These are phyloP conservation scores for Thielaviopsis populi DNA, from an alignment of 2,329 filamentous ascomycete genomes.

Conservation along the genomic window DNA sequence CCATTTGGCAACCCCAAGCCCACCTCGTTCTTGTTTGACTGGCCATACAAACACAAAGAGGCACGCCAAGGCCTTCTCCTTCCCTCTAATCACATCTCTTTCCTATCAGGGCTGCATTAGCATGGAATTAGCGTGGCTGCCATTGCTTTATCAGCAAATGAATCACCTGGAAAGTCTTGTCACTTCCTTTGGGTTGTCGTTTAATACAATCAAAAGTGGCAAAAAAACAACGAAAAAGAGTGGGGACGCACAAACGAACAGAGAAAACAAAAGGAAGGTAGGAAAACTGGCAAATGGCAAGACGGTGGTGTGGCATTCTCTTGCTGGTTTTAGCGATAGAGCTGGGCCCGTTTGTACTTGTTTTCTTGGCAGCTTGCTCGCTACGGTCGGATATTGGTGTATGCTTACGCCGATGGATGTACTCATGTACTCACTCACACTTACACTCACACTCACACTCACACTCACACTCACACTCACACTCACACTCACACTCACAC, in stretches of 20 bases:
- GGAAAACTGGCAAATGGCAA: no score
- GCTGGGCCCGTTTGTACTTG: background rate
- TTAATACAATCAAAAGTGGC: background rate
- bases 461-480: no score
- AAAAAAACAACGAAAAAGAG: background rate
- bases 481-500: no score
- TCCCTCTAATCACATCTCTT: no score
- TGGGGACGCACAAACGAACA: background rate
- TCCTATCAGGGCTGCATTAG: no score
- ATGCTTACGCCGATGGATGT: background rate
- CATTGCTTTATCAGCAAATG: no score
- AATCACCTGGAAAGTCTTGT: background rate
- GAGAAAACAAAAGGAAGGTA: background rate
- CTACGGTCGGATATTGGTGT: background rate
- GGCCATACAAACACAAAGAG: background rate
- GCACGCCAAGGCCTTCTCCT: background rate
- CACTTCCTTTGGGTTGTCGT: background rate
- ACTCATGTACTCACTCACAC: background rate
- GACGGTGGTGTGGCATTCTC: no score
- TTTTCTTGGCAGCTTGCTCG: background rate
- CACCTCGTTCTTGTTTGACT: no score
- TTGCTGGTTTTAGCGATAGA: background rate
- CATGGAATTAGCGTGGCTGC: no score
- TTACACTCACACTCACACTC: no score
- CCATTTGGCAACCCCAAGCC: no score